These are phyloP conservation scores for Starmerella ratchasimensis DNA, from an alignment of 805 yeast species.

Conservation along the genomic window DNA sequence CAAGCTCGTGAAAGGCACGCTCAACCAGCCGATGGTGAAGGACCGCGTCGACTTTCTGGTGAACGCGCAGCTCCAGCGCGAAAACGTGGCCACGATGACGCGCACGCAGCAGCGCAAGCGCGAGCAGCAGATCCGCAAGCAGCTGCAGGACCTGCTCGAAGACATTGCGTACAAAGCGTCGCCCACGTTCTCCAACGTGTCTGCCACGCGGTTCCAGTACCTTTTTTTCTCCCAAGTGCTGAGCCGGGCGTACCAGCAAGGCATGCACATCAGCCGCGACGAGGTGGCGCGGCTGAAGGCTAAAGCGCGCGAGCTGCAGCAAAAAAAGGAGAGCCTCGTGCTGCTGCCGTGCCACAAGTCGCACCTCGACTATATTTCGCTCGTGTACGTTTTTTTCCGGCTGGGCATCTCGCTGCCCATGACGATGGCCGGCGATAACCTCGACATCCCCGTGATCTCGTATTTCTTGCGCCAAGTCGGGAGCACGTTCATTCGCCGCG, in stretches of 20 bases:
- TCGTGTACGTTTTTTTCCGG: conserved; percentile 41
- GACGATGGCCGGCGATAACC: conserved; percentile 54
- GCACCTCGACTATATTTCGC: conserved; percentile 46
- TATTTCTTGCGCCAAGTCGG: conserved; percentile 38
- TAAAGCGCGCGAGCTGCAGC: conserved; percentile 26
- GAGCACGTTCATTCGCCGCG: conserved; percentile 44
- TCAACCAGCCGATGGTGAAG: conserved; percentile 23
- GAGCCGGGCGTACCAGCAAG: conserved; percentile 31
- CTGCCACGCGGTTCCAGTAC: conserved; percentile 24
- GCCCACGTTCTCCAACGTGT: conserved; percentile 26
- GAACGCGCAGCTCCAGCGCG: conserved; percentile 22
- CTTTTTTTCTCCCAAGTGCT: conserved; percentile 29
- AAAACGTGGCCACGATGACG: conserved; percentile 18
- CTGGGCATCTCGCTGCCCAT: conserved; percentile 41
- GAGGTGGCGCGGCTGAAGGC: conserved; percentile 26
- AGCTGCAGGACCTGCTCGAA: conserved; percentile 25
- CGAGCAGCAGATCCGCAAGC: conserved; percentile 19
- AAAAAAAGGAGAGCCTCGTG: conserved; percentile 28
- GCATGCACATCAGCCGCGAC: conserved; percentile 28
- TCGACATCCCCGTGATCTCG: conserved; percentile 45
- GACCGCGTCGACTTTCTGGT: conserved; percentile 25
- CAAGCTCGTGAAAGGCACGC: conserved; percentile 21
- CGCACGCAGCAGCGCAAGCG: conserved; percentile 22
- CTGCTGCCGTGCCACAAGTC: conserved; percentile 50
- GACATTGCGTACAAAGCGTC: conserved; percentile 25